phyloP scores from a whole-genome alignment of 805 yeast species.

The Scheffersomyces coipomensis region DNA sequence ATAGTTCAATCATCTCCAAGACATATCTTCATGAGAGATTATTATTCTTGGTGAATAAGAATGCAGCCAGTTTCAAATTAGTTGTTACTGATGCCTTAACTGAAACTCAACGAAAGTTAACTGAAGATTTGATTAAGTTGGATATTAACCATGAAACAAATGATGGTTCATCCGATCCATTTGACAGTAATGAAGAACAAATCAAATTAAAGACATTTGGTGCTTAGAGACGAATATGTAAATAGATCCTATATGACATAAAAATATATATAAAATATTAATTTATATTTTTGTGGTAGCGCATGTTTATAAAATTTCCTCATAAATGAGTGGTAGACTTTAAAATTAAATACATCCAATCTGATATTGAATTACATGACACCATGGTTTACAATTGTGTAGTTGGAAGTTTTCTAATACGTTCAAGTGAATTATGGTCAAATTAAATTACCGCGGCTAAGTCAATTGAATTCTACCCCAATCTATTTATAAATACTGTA shows the following conservation, averaged over 20 bases:
- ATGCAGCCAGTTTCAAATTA: conserved; percentile 47
- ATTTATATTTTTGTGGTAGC: no score
- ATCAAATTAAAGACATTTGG: conserved; percentile 26
- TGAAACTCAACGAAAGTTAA: conserved; percentile 35
- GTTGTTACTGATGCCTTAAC: conserved; percentile 40
- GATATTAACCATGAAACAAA: conserved; percentile 1
- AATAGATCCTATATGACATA: no score
- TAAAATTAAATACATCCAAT: no score
- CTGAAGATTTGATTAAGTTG: conserved; percentile 44
- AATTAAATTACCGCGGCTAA: no score
- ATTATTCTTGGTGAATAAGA: conserved; percentile 43
- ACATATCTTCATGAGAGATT: conserved; percentile 47
- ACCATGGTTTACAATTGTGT: no score
- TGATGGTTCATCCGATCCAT: conserved; percentile 5
- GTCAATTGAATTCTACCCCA: no score
- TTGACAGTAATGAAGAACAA: conserved; percentile 4
- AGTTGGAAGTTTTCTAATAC: no score
- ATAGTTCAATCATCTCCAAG: conserved; percentile 18
- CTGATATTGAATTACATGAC: no score
- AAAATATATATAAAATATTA: not conserved
- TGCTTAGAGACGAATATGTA: conserved; percentile 5
- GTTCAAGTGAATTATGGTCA: no score
- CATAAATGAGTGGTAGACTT: no score
- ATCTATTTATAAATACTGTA: no score
- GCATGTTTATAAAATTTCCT: no score